Evolutionary conservation across 495 filamentous ascomycete species (phyloP).

Genomic region (Penicillium parvum): DNA sequence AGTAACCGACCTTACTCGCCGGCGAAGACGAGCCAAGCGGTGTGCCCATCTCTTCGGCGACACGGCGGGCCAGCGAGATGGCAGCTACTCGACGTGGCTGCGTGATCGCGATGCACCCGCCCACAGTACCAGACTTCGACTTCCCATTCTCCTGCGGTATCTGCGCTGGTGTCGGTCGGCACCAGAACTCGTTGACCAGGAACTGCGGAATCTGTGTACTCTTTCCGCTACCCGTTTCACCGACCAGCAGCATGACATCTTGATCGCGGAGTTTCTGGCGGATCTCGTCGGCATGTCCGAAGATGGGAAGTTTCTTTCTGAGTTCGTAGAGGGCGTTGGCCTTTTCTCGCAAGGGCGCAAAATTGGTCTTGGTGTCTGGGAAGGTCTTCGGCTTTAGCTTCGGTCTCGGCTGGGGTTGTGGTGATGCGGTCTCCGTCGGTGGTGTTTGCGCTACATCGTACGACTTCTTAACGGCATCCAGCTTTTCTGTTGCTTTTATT

Average conservation of each 20-base stretch:
- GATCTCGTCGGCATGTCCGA: conserved; percentile 66
- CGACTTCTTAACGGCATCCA: background rate
- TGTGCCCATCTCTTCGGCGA: conserved; percentile 86
- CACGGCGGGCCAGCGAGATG: conserved; percentile 83
- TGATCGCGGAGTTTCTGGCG: conserved; percentile 57
- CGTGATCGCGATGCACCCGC: conserved; percentile 91
- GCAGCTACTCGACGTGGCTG: conserved; percentile 92
- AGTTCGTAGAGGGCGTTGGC: conserved; percentile 46
- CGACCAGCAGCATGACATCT: conserved; percentile 79
- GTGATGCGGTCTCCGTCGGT: background rate
- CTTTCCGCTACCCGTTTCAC: conserved; percentile 95
- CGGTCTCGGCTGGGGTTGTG: conserved; percentile 8
- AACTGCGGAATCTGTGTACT: conserved; percentile 96
- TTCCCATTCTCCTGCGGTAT: conserved; percentile 36
- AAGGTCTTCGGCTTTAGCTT: conserved; percentile 16
- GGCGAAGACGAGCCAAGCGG: conserved; percentile 62
- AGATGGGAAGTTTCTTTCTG: conserved; percentile 74
- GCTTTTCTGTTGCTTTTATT: background rate
- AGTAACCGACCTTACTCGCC: conserved; percentile 81
- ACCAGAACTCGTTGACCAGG: conserved; percentile 75
- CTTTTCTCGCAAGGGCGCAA: conserved; percentile 38
- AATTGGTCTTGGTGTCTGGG: conserved; percentile 25
- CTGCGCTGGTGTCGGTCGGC: conserved; percentile 51
- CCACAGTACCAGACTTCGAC: conserved; percentile 54
- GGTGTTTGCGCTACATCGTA: background rate